phyloP scores from a whole-genome alignment of 73 alveolate species.

The Tetrahymena malaccensis region DNA sequence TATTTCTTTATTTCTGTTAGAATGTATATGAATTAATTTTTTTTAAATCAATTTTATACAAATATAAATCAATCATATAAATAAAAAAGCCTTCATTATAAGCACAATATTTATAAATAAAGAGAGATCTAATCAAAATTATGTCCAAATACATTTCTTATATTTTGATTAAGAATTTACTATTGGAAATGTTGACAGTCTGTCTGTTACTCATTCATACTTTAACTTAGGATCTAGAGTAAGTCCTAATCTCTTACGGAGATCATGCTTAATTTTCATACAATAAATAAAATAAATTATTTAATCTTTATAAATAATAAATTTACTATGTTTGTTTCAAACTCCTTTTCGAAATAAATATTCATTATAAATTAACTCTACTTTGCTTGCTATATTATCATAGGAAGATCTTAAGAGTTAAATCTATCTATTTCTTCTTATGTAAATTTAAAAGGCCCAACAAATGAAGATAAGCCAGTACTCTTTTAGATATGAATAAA shows the following conservation, averaged over 20 bases:
- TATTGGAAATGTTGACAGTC: neutral
- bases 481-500: neutral
- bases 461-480: conserved; percentile 22
- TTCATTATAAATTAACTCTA: conserved; percentile 20
- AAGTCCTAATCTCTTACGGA: neutral
- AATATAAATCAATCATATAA: too few relatives aligned
- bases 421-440: conserved; percentile 16
- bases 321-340: neutral
- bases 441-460: conserved; percentile 28
- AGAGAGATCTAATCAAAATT: too few relatives aligned
- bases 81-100: too few relatives aligned
- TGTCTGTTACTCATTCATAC: neutral
- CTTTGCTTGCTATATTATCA: neutral
- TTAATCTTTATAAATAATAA: neutral
- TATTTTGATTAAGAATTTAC: too few relatives aligned
- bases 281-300: neutral
- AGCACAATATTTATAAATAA: too few relatives aligned
- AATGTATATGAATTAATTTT: too few relatives aligned
- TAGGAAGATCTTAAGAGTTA: neutral
- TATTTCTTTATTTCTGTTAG: too few relatives aligned
- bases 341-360: conserved; percentile 32
- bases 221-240: neutral
- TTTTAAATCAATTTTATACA: too few relatives aligned
- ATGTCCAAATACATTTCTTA: too few relatives aligned
- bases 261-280: neutral